Evolutionary conservation across 2,329 filamentous ascomycete species (phyloP).

Genomic region (Penicillium sp.): DNA sequence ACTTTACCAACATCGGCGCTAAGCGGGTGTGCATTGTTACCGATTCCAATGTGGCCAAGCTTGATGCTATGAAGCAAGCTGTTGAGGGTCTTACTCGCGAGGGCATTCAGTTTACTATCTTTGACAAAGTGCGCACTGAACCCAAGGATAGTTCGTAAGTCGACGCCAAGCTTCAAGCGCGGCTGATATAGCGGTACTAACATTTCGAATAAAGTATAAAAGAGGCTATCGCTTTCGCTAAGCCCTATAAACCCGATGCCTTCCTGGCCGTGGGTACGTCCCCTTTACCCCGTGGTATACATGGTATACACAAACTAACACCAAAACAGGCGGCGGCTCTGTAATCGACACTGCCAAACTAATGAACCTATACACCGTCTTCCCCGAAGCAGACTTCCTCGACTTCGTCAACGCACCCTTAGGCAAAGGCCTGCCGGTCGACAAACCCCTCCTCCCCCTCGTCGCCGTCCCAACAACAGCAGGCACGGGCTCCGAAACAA

Average conservation of each 20-base stretch:
- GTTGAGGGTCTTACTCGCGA: conserved; percentile 74
- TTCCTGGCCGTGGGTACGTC: conserved; percentile 78
- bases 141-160: conserved; percentile 89
- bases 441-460: conserved; percentile 67
- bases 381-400: conserved; percentile 87
- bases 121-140: conserved; percentile 76
- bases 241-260: conserved; percentile 76
- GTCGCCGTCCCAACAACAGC: conserved; percentile 83
- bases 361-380: conserved; percentile 94
- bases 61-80: conserved; percentile 88
- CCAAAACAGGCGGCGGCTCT: conserved; percentile 63
- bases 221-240: conserved; percentile 83
- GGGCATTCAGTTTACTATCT: conserved; percentile 78
- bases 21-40: conserved; percentile 91
- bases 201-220: conserved; percentile 51
- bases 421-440: conserved; percentile 76
- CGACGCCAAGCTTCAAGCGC: neutral
- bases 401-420: conserved; percentile 97
- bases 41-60: conserved; percentile 73
- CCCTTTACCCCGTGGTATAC: neutral
- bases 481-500: conserved; percentile 89
- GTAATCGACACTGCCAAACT: conserved; percentile 98
- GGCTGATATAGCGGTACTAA: conserved; percentile 43
- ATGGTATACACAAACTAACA: conserved; percentile 3
- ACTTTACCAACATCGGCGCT: conserved; percentile 85